Conservation (phyloP, 345 rosid species). For the Draba incana region DNA sequence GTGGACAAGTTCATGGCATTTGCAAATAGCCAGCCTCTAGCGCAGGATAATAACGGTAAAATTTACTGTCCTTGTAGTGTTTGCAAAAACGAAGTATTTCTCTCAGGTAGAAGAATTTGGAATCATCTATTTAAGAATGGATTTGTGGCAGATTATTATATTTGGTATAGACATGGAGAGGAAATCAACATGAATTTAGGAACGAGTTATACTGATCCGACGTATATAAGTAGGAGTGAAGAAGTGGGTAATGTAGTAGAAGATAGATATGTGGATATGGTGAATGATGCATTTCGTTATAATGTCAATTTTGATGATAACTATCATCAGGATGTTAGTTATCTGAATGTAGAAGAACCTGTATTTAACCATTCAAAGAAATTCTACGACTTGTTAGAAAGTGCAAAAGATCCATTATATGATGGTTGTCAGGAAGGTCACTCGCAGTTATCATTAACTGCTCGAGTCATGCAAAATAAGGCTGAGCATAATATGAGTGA, state of each 20-base stretch:
- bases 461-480: too few relatives aligned
- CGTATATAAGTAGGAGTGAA: not conserved
- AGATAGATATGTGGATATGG: not conserved
- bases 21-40: not conserved
- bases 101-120: not conserved
- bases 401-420: not conserved
- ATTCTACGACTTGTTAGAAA: not conserved
- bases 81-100: not conserved
- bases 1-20: not conserved
- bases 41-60: not conserved
- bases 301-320: not conserved
- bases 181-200: not conserved
- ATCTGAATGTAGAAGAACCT: not conserved
- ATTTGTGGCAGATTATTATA: too few relatives aligned
- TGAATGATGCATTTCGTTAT: not conserved
- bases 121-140: too few relatives aligned
- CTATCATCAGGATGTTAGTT: not conserved
- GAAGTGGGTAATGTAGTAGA: not conserved
- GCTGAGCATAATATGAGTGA: too few relatives aligned
- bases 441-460: too few relatives aligned
- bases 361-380: not conserved
- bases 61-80: not conserved
- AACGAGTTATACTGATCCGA: not conserved
- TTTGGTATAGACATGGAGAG: not conserved
- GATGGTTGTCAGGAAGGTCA: too few relatives aligned